Percentiles rank a stretch among this genome's conserved stretches.
Conservation (phyloP, 2,329 filamentous ascomycete species). For the Fusarium xyrophilum region DNA sequence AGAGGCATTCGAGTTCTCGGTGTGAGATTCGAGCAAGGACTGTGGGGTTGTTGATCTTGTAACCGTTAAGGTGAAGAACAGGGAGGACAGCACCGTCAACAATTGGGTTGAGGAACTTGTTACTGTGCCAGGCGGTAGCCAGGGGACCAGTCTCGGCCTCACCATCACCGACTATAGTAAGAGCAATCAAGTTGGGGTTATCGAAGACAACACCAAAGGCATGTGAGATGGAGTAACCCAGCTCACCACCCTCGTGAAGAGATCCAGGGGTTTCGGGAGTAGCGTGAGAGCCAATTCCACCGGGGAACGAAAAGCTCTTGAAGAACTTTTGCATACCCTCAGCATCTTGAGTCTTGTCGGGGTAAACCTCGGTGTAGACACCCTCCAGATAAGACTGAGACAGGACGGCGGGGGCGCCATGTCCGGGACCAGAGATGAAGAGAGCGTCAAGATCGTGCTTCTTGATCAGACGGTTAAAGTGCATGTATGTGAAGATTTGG, state of each 20-base stretch:
- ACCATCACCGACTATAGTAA: constrained; percentile 82
- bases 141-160: constrained; percentile 83
- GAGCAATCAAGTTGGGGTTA: constrained; percentile 73
- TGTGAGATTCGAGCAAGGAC: constrained; percentile 76
- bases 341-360: constrained; percentile 71
- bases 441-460: constrained; percentile 77
- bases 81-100: constrained; percentile 79
- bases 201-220: constrained; percentile 81
- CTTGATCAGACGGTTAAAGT: constrained; percentile 83
- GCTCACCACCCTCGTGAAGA: constrained; percentile 80
- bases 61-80: constrained; percentile 80
- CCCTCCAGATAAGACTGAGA: constrained; percentile 81
- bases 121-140: constrained; percentile 82
- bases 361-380: constrained; percentile 78
- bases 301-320: constrained; percentile 84
- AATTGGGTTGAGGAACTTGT: constrained; percentile 81
- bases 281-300: constrained; percentile 78
- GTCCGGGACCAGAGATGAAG: constrained; percentile 78
- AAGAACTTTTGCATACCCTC: constrained; percentile 78
- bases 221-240: constrained; percentile 82
- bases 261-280: constrained; percentile 80
- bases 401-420: constrained; percentile 77
- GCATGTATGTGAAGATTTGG: constrained; percentile 81
- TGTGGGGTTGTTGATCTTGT: constrained; percentile 85
- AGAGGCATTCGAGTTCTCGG: constrained; percentile 72